Conservation (phyloP, 2,329 filamentous ascomycete genomes). For the Paraphoma chrysanthemicola region DNA sequence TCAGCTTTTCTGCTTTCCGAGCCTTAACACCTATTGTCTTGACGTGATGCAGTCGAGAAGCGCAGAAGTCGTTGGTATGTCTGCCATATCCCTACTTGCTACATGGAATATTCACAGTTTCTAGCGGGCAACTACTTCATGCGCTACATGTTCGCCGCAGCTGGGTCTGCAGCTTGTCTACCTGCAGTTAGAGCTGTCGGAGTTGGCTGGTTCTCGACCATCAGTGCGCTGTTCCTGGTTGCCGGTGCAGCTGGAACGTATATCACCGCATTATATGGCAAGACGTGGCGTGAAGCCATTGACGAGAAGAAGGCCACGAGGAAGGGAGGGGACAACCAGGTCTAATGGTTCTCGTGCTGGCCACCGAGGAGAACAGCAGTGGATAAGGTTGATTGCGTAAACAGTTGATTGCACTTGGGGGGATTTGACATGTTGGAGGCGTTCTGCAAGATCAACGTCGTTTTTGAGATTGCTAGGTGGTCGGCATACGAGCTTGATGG, state of each 20-base stretch:
- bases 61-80: constrained; percentile 69
- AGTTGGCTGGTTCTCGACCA: constrained; percentile 81
- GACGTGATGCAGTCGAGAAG: constrained; percentile 78
- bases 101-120: not conserved
- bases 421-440: not conserved
- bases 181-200: constrained; percentile 77
- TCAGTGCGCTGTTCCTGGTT: constrained; percentile 66
- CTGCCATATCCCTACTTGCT: not conserved
- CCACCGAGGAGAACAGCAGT: no score
- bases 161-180: constrained; percentile 73
- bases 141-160: constrained; percentile 76
- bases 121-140: constrained; percentile 78
- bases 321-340: constrained; percentile 36
- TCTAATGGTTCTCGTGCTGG: constrained; percentile 9
- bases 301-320: constrained; percentile 56
- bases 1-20: constrained; percentile 78
- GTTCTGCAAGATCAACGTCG: not conserved
- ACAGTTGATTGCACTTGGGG: no score
- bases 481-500: no score
- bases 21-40: constrained; percentile 80
- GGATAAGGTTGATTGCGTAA: no score
- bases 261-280: constrained; percentile 59
- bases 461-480: not conserved
- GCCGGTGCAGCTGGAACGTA: constrained; percentile 54
- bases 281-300: constrained; percentile 61